Conservation (phyloP, 768 basidiomycete genomes). For the Lactarius evosmus region DNA sequence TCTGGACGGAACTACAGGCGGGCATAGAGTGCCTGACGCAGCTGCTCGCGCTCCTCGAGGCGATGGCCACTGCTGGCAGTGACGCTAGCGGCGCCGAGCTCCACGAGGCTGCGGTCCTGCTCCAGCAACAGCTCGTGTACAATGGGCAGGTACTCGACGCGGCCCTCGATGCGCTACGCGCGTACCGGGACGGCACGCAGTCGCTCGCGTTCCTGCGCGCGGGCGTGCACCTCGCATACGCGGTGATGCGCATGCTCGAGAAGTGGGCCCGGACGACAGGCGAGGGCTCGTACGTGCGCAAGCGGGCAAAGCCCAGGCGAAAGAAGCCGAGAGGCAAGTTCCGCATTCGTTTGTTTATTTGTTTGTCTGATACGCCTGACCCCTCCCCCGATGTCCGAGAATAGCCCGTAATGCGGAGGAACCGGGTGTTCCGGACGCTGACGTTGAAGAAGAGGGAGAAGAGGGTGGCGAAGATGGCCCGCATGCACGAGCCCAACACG, state of each 20-base stretch:
- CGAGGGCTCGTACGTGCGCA: conserved; percentile 61
- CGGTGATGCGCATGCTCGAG: conserved; percentile 86
- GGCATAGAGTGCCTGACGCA: conserved; percentile 94
- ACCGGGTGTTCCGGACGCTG: conserved; percentile 57
- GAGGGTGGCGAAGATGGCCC: conserved; percentile 52
- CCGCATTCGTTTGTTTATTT: background rate
- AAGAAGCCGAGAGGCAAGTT: conserved; percentile 41
- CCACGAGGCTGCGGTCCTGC: conserved; percentile 70
- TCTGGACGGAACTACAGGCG: conserved; percentile 92
- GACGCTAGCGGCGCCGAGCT: conserved; percentile 40
- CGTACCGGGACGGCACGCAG: conserved; percentile 79
- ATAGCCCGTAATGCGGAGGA: conserved; percentile 35
- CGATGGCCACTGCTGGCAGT: conserved; percentile 58
- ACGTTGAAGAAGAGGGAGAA: conserved; percentile 65
- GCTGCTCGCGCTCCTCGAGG: conserved; percentile 82
- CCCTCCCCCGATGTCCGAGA: conserved; percentile 2
- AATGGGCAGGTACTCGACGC: conserved; percentile 93
- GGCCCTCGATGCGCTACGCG: conserved; percentile 68
- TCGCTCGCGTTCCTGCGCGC: conserved; percentile 81
- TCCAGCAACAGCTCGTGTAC: conserved; percentile 91
- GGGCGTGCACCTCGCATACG: conserved; percentile 78
- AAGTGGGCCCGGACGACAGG: conserved; percentile 73
- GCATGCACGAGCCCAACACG: conserved; percentile 42
- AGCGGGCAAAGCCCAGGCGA: conserved; percentile 54
- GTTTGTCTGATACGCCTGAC: conserved; percentile 15